Evolutionary conservation across 192 early-diverging fungal genomes (phyloP).

Genomic region (Cladochytrium replicatum): DNA sequence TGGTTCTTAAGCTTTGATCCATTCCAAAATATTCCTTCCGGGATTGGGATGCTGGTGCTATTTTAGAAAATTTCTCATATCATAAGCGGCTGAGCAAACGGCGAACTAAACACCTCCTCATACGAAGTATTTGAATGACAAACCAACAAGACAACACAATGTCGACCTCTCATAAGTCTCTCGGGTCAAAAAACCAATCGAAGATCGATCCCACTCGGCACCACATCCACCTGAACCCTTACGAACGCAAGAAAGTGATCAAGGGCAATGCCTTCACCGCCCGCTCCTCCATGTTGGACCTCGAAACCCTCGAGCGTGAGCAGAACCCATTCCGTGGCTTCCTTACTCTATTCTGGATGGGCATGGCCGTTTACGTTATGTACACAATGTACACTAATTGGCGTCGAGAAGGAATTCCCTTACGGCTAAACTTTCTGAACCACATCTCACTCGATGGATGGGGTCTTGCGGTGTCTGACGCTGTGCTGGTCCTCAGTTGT

Average conservation of each 20-base stretch:
- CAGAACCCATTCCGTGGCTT: constrained; percentile 54
- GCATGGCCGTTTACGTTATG: constrained; percentile 61
- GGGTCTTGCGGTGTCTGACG: constrained; percentile 62
- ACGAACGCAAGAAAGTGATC: neutral
- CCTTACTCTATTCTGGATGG: constrained; percentile 75
- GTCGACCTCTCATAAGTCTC: no score
- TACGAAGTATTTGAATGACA: no score
- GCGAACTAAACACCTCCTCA: no score
- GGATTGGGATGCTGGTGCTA: no score
- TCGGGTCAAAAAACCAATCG: no score
- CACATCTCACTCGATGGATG: constrained; percentile 53
- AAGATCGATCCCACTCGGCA: no score
- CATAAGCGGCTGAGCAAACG: no score
- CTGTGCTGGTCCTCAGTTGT: constrained; percentile 55
- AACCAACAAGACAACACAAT: no score
- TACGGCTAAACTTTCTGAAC: constrained; percentile 37
- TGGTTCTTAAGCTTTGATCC: no score
- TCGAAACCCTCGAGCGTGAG: constrained; percentile 13
- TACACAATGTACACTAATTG: constrained; percentile 48
- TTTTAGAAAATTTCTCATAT: no score
- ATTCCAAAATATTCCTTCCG: no score
- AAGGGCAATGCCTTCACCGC: constrained; percentile 15
- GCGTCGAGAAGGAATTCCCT: constrained; percentile 37
- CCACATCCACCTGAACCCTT: neutral
- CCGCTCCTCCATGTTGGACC: constrained; percentile 24